A percentile compares a stretch with the other conserved stretches of the same genome.
phyloP scores from a whole-genome alignment of 805 yeast species.

The Kazachstania bromeliacearum region DNA sequence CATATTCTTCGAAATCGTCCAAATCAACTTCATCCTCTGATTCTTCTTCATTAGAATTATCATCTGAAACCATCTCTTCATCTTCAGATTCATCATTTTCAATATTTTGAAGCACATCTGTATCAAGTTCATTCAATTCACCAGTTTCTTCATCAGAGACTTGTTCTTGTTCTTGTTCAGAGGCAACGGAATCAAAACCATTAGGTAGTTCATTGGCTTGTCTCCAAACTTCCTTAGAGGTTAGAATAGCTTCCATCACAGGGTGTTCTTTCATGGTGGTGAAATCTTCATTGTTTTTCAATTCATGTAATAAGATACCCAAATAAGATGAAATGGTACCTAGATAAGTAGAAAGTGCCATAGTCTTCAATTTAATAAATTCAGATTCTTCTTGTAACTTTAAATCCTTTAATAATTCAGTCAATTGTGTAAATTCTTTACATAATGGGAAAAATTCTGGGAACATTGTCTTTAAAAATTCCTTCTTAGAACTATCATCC shows the following conservation, averaged over 20 bases:
- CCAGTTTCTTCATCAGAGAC: slow-evolving; percentile 9
- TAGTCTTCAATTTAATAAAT: slow-evolving; percentile 41
- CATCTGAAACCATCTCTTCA: slow-evolving; percentile 14
- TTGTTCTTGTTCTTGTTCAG: slow-evolving; percentile 15
- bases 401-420: slow-evolving; percentile 35
- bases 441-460: slow-evolving; percentile 81
- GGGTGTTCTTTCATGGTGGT: slow-evolving; percentile 73
- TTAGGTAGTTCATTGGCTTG: slow-evolving; percentile 53
- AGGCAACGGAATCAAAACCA: slow-evolving; percentile 19
- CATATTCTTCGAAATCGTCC: slow-evolving; percentile 42
- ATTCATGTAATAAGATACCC: slow-evolving; percentile 55
- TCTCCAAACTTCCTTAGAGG: slow-evolving; percentile 82
- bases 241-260: slow-evolving; percentile 77
- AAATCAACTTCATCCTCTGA: slow-evolving; percentile 22
- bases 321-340: slow-evolving; percentile 74
- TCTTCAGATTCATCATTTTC: slow-evolving; percentile 20
- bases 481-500: slow-evolving; percentile 43
- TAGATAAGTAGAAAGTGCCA: slow-evolving; percentile 70
- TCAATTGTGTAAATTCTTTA: slow-evolving; percentile 44
- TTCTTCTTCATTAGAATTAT: slow-evolving; percentile 16
- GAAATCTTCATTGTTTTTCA: slow-evolving; percentile 45
- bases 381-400: slow-evolving; percentile 25
- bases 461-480: slow-evolving; percentile 49
- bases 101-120: slow-evolving; percentile 16
- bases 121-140: slow-evolving; percentile 12